These are phyloP conservation scores for Ophiocordyceps robertsii DNA, from an alignment of 2,329 filamentous ascomycete genomes.

Conservation along the genomic window DNA sequence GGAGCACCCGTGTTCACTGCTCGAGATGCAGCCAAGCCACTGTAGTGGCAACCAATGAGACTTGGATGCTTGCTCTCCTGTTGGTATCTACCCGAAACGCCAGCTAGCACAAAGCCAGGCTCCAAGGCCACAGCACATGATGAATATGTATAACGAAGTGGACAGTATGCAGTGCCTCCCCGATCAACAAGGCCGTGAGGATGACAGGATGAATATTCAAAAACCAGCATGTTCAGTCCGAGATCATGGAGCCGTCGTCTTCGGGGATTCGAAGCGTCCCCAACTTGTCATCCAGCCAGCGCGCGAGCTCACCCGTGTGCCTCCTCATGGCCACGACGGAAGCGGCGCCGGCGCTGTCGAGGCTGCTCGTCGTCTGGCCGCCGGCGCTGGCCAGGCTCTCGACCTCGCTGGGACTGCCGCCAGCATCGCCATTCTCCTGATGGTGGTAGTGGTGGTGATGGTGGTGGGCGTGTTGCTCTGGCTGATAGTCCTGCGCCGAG, in stretches of 20 bases:
- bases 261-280: slow-evolving; percentile 38
- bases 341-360: slow-evolving; percentile 24
- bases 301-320: slow-evolving; percentile 44
- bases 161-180: neutral
- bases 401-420: slow-evolving; percentile 27
- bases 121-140: neutral
- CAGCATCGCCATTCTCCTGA: slow-evolving; percentile 16
- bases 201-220: too few species aligned
- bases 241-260: slow-evolving; percentile 19
- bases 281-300: slow-evolving; percentile 47
- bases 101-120: neutral
- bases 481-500: slow-evolving; percentile 13
- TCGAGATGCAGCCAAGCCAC: too few species aligned
- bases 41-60: too few species aligned
- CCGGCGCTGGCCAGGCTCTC: slow-evolving; percentile 33
- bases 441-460: slow-evolving; percentile 6
- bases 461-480: slow-evolving; percentile 6
- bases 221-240: slow-evolving; percentile 1
- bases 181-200: too few species aligned
- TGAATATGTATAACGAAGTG: neutral
- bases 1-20: too few species aligned
- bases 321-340: slow-evolving; percentile 38
- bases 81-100: slow-evolving; percentile 4
- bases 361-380: slow-evolving; percentile 28
- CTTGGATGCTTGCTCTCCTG: neutral